Evolutionary conservation across 1,284 basidiomycete species (phyloP).

Genomic region (Cutaneotrichosporon daszewskae): DNA sequence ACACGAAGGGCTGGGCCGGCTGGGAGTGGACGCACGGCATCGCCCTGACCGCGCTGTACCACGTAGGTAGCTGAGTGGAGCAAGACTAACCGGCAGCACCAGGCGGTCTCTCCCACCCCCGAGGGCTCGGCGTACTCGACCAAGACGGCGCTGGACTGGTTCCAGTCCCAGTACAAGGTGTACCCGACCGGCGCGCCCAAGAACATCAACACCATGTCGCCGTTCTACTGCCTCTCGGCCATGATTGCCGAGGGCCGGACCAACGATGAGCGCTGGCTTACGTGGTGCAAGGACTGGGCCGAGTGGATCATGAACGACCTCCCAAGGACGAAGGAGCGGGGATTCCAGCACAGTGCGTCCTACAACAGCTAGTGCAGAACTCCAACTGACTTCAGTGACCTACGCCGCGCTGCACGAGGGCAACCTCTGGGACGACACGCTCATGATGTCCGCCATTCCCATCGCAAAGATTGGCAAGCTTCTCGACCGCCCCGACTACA

Average conservation of each 20-base stretch:
- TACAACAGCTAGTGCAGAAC: too few relatives aligned
- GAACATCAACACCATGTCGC: conserved; percentile 65
- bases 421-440: conserved; percentile 62
- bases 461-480: conserved; percentile 59
- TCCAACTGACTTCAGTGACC: conserved; percentile 45
- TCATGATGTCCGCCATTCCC: conserved; percentile 58
- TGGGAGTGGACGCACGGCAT: conserved; percentile 65
- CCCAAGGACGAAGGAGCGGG: conserved; percentile 55
- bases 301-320: conserved; percentile 62
- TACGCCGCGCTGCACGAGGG: conserved; percentile 55
- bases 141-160: conserved; percentile 56
- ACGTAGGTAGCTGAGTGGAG: conserved; percentile 5
- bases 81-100: conserved; percentile 25
- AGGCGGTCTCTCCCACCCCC: conserved; percentile 38
- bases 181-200: conserved; percentile 54
- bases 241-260: conserved; percentile 39
- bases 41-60: conserved; percentile 24
- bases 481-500: conserved; percentile 52
- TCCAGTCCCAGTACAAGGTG: conserved; percentile 54
- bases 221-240: conserved; percentile 57
- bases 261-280: conserved; percentile 28
- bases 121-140: conserved; percentile 50
- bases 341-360: conserved; percentile 55
- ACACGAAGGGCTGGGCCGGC: conserved; percentile 61
- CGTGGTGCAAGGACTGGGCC: conserved; percentile 57